These are phyloP conservation scores for Paratinospora sagittata DNA, from an alignment of 164 flowering plant species.

Conservation along the genomic window DNA sequence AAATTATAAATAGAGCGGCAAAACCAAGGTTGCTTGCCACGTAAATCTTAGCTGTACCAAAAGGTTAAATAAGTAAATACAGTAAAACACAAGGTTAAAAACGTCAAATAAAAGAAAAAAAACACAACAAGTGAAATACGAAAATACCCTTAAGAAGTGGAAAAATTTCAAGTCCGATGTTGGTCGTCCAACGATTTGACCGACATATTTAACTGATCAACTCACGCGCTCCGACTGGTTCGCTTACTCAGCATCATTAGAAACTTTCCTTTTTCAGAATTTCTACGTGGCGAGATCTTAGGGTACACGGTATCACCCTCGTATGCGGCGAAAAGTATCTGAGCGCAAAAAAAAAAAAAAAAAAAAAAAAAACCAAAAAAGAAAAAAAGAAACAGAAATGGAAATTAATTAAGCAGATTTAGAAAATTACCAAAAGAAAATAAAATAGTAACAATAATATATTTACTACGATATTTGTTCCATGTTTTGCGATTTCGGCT, in stretches of 20 bases:
- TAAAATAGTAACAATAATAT: neutral
- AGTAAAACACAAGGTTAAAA: neutral
- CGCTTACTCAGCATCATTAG: conserved; percentile 23
- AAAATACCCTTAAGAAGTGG: neutral
- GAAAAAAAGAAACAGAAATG: neutral
- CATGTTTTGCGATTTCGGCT: conserved; percentile 34
- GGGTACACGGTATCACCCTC: too few species aligned
- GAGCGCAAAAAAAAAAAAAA: too few species aligned
- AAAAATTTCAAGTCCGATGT: too few species aligned
- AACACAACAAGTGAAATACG: neutral
- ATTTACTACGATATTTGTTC: neutral
- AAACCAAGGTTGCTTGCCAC: conserved; percentile 5
- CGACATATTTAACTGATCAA: conserved; percentile 14
- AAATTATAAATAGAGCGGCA: neutral
- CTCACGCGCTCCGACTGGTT: too few species aligned
- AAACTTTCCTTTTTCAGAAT: neutral
- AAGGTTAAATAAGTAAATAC: neutral
- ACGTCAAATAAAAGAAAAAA: conserved; percentile 2
- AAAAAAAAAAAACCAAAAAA: too few species aligned
- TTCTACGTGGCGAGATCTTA: conserved; percentile 8
- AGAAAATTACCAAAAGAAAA: neutral
- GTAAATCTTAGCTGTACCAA: conserved; percentile 7
- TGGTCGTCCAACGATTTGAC: conserved; percentile 29
- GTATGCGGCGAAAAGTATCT: too few species aligned
- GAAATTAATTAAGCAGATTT: neutral